Conservation (phyloP, 129 eudicot species). For the Chrysanthemum lavandulifolium region DNA sequence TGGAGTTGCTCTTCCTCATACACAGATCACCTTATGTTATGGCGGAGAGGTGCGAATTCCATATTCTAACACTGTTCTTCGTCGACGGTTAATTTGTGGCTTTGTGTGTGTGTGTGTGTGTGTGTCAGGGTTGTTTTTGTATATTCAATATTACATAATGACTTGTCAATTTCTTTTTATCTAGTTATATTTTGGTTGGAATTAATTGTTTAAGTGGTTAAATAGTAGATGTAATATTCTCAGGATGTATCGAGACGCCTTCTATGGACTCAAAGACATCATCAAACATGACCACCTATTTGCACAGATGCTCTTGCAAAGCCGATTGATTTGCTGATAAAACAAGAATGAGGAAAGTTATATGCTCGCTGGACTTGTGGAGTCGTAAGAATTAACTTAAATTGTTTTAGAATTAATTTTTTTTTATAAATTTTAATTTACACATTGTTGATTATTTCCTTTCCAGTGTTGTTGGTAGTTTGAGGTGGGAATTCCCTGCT, state of each 20-base stretch:
- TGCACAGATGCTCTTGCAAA: constrained; percentile 85
- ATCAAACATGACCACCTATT: constrained; percentile 97
- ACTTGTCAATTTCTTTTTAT: neutral
- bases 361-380: no score
- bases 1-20: constrained; percentile 85
- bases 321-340: constrained; percentile 73
- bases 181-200: neutral
- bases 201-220: constrained; percentile 5
- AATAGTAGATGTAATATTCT: constrained; percentile 9
- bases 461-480: no score
- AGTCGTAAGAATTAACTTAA: no score
- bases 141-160: neutral
- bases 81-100: neutral
- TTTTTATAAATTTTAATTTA: no score
- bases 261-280: constrained; percentile 98
- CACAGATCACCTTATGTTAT: constrained; percentile 66
- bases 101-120: neutral
- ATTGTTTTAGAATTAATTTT: no score
- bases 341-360: no score
- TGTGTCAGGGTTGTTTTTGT: neutral
- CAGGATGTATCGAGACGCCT: constrained; percentile 98
- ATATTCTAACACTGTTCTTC: constrained; percentile 2
- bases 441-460: no score
- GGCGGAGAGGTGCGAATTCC: constrained; percentile 85
- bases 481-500: no score